A percentile compares a stretch with the other conserved stretches of the same genome.
These are phyloP conservation scores for Pleurotus djamor DNA, from an alignment of 768 basidiomycete species.

Conservation along the genomic window DNA sequence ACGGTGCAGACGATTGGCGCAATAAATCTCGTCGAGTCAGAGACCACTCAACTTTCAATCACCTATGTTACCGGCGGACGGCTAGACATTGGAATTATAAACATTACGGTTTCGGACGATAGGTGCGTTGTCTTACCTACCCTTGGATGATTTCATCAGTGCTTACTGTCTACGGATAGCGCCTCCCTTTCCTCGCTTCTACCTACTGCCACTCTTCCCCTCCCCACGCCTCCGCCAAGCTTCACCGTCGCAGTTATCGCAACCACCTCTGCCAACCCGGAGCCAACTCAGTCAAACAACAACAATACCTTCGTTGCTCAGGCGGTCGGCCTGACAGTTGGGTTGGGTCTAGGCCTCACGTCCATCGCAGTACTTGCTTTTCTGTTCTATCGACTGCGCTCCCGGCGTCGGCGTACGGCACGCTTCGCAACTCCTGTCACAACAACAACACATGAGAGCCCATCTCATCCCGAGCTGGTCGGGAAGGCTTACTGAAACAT, in stretches of 20 bases:
- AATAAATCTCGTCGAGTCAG: conserved; percentile 34
- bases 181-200: conserved; percentile 27
- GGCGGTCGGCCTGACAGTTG: conserved; percentile 32
- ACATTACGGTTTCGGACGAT: conserved; percentile 31
- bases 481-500: not conserved
- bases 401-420: conserved; percentile 12
- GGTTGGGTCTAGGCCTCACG: conserved; percentile 30
- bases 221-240: conserved; percentile 30
- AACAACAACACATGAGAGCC: not conserved
- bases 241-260: conserved; percentile 17
- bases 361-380: conserved; percentile 17
- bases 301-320: conserved; percentile 23
- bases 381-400: conserved; percentile 20
- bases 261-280: conserved; percentile 9
- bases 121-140: conserved; percentile 23
- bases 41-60: conserved; percentile 38
- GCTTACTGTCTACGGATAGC: not conserved
- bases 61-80: conserved; percentile 28
- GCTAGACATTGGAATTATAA: conserved; percentile 36
- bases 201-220: conserved; percentile 32
- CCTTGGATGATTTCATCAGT: not conserved
- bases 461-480: not conserved
- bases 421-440: not conserved
- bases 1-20: conserved; percentile 34
- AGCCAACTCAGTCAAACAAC: not conserved